Conservation (phyloP, 495 filamentous ascomycete species). For the Chaetomium fimeti region DNA sequence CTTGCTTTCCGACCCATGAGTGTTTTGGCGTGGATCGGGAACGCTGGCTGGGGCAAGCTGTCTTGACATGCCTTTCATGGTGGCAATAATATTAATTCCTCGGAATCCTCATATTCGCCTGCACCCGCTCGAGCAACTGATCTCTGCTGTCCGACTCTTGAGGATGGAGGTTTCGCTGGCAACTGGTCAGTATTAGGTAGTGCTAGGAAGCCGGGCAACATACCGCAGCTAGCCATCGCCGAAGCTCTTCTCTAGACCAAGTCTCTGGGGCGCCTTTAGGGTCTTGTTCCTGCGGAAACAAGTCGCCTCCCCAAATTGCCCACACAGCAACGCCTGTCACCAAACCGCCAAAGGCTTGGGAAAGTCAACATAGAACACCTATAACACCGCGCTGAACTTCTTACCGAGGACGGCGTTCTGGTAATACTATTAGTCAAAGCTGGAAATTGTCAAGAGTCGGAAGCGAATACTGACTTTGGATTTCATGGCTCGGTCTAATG, state of each 20-base stretch:
- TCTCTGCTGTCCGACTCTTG: conserved; percentile 64
- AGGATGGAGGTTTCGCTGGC: conserved; percentile 71
- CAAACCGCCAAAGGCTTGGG: conserved; percentile 70
- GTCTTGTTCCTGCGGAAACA: conserved; percentile 70
- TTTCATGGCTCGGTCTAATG: conserved; percentile 72
- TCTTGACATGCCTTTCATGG: background rate
- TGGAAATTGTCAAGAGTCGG: too few species aligned
- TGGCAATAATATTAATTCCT: conserved; percentile 25
- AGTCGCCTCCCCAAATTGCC: conserved; percentile 78
- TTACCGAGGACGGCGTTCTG: conserved; percentile 58
- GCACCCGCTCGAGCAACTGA: conserved; percentile 75
- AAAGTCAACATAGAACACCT: background rate
- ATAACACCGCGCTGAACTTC: background rate
- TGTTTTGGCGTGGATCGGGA: too few species aligned
- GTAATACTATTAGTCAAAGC: background rate
- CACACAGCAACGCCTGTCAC: conserved; percentile 79
- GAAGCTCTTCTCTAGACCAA: conserved; percentile 72
- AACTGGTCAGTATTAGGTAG: conserved; percentile 8
- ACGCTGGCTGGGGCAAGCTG: too few species aligned
- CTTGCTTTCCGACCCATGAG: too few species aligned
- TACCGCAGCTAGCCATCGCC: conserved; percentile 74
- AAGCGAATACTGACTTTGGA: conserved; percentile 59
- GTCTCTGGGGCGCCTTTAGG: conserved; percentile 75
- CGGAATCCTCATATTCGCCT: conserved; percentile 67
- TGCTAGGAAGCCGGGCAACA: conserved; percentile 32